phyloP scores from a whole-genome alignment of 2,329 filamentous ascomycete species.

The Stachybotrys echinatus region DNA sequence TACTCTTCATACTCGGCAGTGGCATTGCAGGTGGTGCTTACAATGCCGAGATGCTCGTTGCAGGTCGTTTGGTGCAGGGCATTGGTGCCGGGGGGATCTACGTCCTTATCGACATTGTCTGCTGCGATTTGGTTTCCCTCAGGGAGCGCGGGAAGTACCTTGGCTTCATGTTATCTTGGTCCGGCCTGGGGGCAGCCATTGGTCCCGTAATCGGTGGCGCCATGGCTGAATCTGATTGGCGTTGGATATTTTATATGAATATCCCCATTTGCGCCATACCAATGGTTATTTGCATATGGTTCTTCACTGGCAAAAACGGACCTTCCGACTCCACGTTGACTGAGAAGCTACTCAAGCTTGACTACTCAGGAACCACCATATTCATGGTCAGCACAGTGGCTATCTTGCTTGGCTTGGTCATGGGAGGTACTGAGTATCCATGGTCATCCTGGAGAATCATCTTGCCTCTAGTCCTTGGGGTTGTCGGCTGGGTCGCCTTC shows the following conservation, averaged over 20 bases:
- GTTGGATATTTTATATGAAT: not conserved
- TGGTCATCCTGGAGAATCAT: slow-evolving; percentile 33
- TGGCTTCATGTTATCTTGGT: not conserved
- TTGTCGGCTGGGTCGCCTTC: slow-evolving; percentile 20
- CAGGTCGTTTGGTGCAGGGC: not conserved
- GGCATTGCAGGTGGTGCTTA: not conserved
- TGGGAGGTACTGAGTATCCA: slow-evolving; percentile 29
- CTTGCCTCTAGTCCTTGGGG: slow-evolving; percentile 34
- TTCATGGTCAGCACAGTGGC: slow-evolving; percentile 27
- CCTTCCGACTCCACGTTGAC: no score
- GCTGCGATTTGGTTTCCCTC: not conserved
- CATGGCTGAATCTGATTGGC: not conserved
- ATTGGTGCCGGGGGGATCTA: not conserved
- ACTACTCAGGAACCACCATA: slow-evolving; percentile 33
- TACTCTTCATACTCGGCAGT: not conserved
- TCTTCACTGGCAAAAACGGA: no score
- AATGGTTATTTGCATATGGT: no score
- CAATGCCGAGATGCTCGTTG: not conserved
- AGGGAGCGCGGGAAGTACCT: not conserved
- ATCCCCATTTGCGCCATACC: not conserved
- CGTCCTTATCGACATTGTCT: not conserved
- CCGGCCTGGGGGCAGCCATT: not conserved
- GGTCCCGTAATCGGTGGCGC: not conserved
- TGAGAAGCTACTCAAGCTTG: no score
- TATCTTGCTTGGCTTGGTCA: slow-evolving; percentile 26